Conservation (phyloP, 176 grass and related monocot species). For the Leersia perrieri region DNA sequence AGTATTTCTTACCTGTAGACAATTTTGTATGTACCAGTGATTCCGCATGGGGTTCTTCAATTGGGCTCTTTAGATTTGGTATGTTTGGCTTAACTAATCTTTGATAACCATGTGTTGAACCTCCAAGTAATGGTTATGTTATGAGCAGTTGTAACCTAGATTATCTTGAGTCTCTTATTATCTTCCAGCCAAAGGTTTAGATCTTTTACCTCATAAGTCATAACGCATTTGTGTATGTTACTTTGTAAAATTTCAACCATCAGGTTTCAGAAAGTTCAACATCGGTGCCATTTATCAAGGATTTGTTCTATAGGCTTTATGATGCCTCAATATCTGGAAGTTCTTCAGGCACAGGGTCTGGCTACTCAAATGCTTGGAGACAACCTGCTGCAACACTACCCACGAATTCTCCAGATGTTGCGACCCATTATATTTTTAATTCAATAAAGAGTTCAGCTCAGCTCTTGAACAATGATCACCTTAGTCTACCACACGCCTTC, state of each 20-base stretch:
- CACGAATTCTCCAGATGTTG: conserved; percentile 6
- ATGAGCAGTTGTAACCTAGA: background rate
- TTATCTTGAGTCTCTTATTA: conserved; percentile 8
- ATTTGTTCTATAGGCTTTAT: conserved; percentile 49
- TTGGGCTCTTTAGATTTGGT: conserved; percentile 69
- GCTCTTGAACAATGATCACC: conserved; percentile 26
- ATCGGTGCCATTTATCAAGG: conserved; percentile 57
- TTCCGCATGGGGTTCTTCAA: conserved; percentile 60
- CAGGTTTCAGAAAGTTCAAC: conserved; percentile 55
- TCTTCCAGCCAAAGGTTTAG: conserved; percentile 12
- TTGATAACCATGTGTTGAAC: background rate
- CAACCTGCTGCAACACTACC: conserved; percentile 18
- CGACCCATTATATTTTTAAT: conserved; percentile 30
- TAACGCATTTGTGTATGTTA: background rate
- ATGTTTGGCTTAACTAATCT: conserved; percentile 10
- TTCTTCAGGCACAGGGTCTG: conserved; percentile 32
- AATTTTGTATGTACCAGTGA: conserved; percentile 60
- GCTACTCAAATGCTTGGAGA: conserved; percentile 24
- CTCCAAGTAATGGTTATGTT: conserved; percentile 1
- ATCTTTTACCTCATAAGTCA: conserved; percentile 9
- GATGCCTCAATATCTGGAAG: conserved; percentile 10
- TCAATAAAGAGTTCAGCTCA: conserved; percentile 30
- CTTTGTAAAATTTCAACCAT: conserved; percentile 18
- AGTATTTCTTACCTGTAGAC: conserved; percentile 54
- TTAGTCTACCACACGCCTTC: conserved; percentile 24